Evolutionary conservation across 2,329 filamentous ascomycete species (phyloP).

Genomic region (Paraphoma chrysanthemicola): DNA sequence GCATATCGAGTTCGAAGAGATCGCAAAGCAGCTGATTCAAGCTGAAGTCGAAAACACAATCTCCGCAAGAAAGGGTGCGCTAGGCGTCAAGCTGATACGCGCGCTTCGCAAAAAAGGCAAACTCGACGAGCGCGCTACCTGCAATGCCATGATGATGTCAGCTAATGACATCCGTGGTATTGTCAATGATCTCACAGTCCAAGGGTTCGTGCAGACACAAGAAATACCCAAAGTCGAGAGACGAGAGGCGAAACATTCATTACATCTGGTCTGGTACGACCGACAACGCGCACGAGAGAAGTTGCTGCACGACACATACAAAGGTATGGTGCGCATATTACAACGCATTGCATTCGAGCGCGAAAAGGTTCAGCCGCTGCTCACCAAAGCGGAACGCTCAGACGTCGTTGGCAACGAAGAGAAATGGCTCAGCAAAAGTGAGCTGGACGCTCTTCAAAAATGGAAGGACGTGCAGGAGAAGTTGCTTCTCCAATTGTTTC

Average conservation of each 20-base stretch:
- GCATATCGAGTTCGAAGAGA: slow-evolving; percentile 80
- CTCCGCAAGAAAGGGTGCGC: slow-evolving; percentile 75
- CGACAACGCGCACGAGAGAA: slow-evolving; percentile 72
- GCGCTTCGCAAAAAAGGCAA: slow-evolving; percentile 88
- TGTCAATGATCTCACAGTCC: slow-evolving; percentile 84
- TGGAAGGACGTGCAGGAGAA: slow-evolving; percentile 71
- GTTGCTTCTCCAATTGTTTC: slow-evolving; percentile 77
- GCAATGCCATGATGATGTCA: slow-evolving; percentile 80
- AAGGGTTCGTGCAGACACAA: slow-evolving; percentile 87
- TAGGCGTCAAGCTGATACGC: slow-evolving; percentile 81
- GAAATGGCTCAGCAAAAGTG: slow-evolving; percentile 75
- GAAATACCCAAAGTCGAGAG: slow-evolving; percentile 90
- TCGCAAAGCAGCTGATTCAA: slow-evolving; percentile 75
- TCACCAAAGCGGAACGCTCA: slow-evolving; percentile 81
- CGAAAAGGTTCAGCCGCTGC: slow-evolving; percentile 71
- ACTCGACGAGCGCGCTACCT: slow-evolving; percentile 90
- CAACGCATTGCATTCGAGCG: slow-evolving; percentile 82
- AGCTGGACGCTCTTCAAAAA: slow-evolving; percentile 72
- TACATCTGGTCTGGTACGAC: slow-evolving; percentile 94
- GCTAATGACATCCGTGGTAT: slow-evolving; percentile 85
- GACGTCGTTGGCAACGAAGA: slow-evolving; percentile 87
- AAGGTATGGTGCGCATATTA: slow-evolving; percentile 83
- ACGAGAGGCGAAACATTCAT: slow-evolving; percentile 79
- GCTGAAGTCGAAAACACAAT: slow-evolving; percentile 83
- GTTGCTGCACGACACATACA: slow-evolving; percentile 83